Base-by-base conservation (phyloP, 306 rosid species). In the Cucurbita moschata region DNA sequence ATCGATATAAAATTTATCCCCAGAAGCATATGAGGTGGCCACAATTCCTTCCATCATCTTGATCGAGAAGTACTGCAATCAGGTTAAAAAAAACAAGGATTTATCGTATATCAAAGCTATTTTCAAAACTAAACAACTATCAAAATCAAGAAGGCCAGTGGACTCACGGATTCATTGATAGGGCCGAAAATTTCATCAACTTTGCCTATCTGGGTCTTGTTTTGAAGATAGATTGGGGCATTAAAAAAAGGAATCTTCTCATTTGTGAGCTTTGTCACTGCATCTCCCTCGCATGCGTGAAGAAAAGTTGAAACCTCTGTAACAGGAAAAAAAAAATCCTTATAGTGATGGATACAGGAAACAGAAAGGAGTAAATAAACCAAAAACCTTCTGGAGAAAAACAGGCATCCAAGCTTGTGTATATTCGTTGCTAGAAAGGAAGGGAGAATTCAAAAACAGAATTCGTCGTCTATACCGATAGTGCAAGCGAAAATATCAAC, bases 151-250 rank as follows among this genome's bases (percentile, higher is more conserved):
- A n/a, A 54, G 56, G 51, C 74, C 16, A 52, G 77, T 5, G 69
- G 77, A 64, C 89, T 86, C 76, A 75, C 88, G 13, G 82, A 79
- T 72, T 84, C 86, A 16, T 77, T 76, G 73, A 76, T 81, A 19
- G 85, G 81, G 74, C 79, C 97, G 62, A 91, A 95, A 71, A 95
- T 95, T 75, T 95, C 99, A 81, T 91, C 99, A 59, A 95, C 99
- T 81, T 95, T 95, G 42, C 99, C 99, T 38, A 95, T 95, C 88
- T 91, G 99, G 61, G 97, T 89, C 90, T 86, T 91, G 87, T 95
- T 95, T 74, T 89, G 86, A 78, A 95, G 87, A 83, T 95, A 95
- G 11, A 91, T 95, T 40, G 99, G 93, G 54, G 99, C 99, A 82
- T 95, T 95, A 42, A 95, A 95, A 73, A 18, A 91, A 19, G 99